Base-by-base conservation (phyloP, 306 rosid species). In the Sphenostylis stenocarpa region DNA sequence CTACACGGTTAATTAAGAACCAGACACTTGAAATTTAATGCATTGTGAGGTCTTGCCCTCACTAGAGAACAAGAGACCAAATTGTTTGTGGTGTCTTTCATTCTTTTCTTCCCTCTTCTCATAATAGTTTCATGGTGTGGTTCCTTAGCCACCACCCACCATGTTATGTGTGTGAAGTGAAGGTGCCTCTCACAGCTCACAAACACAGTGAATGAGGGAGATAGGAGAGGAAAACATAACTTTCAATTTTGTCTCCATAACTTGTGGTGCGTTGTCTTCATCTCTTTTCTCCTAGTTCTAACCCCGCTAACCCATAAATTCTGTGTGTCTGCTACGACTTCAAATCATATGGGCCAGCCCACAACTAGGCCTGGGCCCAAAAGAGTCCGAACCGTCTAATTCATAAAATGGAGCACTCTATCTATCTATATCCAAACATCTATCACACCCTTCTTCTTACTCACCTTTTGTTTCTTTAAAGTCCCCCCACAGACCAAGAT, bases 1-100 rank as follows among this genome's bases (percentile, higher is more conserved):
- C 38, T 36, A 69, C 6, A 77, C 20, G 17, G 53, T 36, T 24
- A 36, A 24, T 38, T 17, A 48, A 36, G 49, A 61, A 79, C 17
- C 3, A 43, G 70, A 65, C 53, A 80, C n/a, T 7, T 3, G 4
- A 28, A 33, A 72, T 52, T 72, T 20, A 73, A 73, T 65, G 78
- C 19, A 17, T 16, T 39, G 29, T 63, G 60, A 63, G 29, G 9
- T 29, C 14, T 10, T 63, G 68, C 23, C 31, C 75, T 72, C 83
- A 51, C 69, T 31, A 53, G 62, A 44, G 31, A 66, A 55, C 78
- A 66, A 73, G 53, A 80, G 62, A 80, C 39, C 79, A 3, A 66
- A 73, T 7, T 79, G 58, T 19, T 58, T 45, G 38, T 56, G 55
- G 75, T 44, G 19, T 43, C 58, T 65, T 43, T 28, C 45, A 6